Base-by-base conservation (phyloP, 179 eudicot genomes). In the Camellia oleifera region DNA sequence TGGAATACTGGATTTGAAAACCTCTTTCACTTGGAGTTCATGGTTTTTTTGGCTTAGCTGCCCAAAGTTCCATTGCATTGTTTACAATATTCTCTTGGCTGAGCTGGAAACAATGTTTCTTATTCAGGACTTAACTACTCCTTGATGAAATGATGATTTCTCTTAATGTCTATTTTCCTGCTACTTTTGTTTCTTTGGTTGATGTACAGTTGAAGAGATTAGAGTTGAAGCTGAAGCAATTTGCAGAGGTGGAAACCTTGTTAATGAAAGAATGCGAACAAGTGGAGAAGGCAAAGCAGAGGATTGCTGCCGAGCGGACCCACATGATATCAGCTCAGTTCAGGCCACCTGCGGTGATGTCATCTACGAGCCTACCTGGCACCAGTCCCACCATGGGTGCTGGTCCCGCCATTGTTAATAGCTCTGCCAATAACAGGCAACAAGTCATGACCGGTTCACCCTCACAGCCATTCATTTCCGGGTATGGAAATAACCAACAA, bases 221-320 rank as follows among this genome's bases (percentile, higher is more conserved):
- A 88, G 98, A 95, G 82, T 86, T 95, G 84, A 95, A 95, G 91
- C 92, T 95, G 79, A 95, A 94, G 86, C 98, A 95, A 75, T 93
- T 95, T 88, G 98, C 98, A 32, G 99, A 95, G 83, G 90, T 95
- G 58, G 99, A 95, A 81, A 95, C 95, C 73, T 86, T 91, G 64
- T 70, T 95, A 50, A 95, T 94, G 97, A 94, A 92, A 84, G 99
- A 95, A 88, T 91, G 99, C 79, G 99, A 95, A 63, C 97, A 94
- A 79, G 91, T 94, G 81, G 99, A 95, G 82, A 92, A 90, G 77
- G 65, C 91, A 18, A 92, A 95, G 82, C 99, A 95, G 87, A 90
- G 95, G 85, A 75, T 91, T 78, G 89, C 92, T 32, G 86, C 86
- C 26, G 99, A 95, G 65, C 91, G 98, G 48, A 79, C 85, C 54